Evolutionary conservation across 1,284 basidiomycete species (phyloP), one percentile per base, ranked within the genome.

Genomic region (Moesziomyces aphidis): DNA sequence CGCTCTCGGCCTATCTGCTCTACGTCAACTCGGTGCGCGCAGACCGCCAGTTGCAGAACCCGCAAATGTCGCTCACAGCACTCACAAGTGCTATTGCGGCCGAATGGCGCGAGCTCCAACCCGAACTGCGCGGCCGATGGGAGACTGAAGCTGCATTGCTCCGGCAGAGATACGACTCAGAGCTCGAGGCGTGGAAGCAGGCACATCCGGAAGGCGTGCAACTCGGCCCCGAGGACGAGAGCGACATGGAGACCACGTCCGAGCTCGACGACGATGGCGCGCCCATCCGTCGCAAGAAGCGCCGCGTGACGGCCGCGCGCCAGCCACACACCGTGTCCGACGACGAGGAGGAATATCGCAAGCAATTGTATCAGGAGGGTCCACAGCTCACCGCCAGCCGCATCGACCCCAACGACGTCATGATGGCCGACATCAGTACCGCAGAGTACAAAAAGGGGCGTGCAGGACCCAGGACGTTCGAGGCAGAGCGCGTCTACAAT

Each of bases 391-490:
- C 63, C 13, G 44, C 53, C n/a, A 73, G 64, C 45, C 62, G 62
- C 15, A 44, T 75, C 28, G 76, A 79, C 47, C 58, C 68, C 1
- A 9, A 54, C 46, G 58, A 55, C 50, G 62, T 66, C 44, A 58
- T 62, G 26, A 78, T 78, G 76, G 58, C 56, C 13, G 74, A 78
- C 15, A 65, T 82, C 58, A 73, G 76, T 42, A 59, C 59, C 17
- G 58, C 55, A 10, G 55, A 76, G 10, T 78, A 74, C 55, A 73
- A 66, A 42, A 74, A 61, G n/a, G 80, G 80, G 19, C 64, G 80
- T 9, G 79, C 77, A 6, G 78, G 80, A 21, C 76, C 78, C 15
- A 61, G 80, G 15, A 83, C 81, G 3, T 83, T 83, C 50, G 79
- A 81, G 36, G 61, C 81, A 1, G 77, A 79, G 17, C 70, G 79